Evolutionary conservation across 78 protist species (phyloP), one percentile per base, ranked within the genome.

Genomic region (Polysphondylium violaceum): DNA sequence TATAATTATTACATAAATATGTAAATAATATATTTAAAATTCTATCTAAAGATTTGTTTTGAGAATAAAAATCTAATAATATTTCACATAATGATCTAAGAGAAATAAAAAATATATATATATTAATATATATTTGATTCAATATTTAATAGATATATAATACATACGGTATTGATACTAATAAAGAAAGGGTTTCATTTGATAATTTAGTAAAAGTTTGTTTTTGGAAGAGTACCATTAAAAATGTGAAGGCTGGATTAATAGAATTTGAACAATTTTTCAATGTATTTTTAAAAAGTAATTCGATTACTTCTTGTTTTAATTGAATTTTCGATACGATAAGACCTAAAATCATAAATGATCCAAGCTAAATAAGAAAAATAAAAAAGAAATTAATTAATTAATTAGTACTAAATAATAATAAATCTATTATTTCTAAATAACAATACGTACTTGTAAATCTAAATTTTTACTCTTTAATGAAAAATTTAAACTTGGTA

Each of bases 361-460:
- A 21, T 19, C 76, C 75, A 67, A 79, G 88, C 88, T 79, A 67
- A 11, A 47, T 12, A 19, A 43, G 16, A 7, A 36, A 64, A 36
- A n/a, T n/a, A n/a, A n/a, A n/a, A n/a, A n/a, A n/a, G n/a, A n/a
- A n/a, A n/a, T n/a, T n/a, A n/a, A n/a, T n/a, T n/a, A n/a, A n/a
- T n/a, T 14, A 50, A 2, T 50, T 50, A 19, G 2, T 50, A 19
- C 17, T 1, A 0, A 23, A 58, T 27, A 23, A 25, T 27, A 3
- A 51, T 2, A 3, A n/a, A 2, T 19, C 2, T 53, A 35, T 12
- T 25, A n/a, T n/a, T n/a, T n/a, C n/a, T n/a, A n/a, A n/a, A n/a
- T n/a, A n/a, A n/a, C n/a, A n/a, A n/a, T n/a, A 79, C 88, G 35
- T 79, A 79, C 88, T 40, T 67, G 88, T 67, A 79, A 79, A 41